phyloP scores from a whole-genome alignment of 257 asterid species.

The Paulownia fortunei region DNA sequence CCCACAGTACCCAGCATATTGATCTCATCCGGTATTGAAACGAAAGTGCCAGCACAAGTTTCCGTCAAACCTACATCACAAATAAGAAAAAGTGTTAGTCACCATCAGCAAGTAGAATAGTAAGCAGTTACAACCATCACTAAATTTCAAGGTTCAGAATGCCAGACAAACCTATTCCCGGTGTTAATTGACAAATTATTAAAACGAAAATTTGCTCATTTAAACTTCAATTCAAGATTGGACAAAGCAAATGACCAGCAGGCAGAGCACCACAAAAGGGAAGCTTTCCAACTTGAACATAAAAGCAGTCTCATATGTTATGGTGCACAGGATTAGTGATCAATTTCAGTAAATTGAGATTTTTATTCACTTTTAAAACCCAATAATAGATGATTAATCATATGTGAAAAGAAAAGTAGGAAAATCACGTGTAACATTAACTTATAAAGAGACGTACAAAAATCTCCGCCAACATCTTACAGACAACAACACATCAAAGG shows the following conservation, averaged over 20 bases:
- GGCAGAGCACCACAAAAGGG: background rate
- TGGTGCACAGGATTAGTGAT: slow-evolving; percentile 14
- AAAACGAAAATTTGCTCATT: background rate
- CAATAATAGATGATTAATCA: background rate
- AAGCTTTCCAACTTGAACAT: background rate
- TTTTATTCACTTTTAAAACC: slow-evolving; percentile 8
- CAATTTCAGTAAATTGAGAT: background rate
- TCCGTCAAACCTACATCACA: slow-evolving; percentile 81
- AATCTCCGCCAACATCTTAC: slow-evolving; percentile 20
- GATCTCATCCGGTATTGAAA: slow-evolving; percentile 73
- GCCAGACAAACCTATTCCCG: slow-evolving; percentile 6
- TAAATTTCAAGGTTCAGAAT: slow-evolving; percentile 15
- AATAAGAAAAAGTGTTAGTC: slow-evolving; percentile 17
- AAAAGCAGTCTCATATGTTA: background rate
- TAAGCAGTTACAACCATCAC: slow-evolving; percentile 16
- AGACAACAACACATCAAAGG: slow-evolving; percentile 18
- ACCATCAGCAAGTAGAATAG: slow-evolving; percentile 20
- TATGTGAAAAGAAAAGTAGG: too few relatives aligned
- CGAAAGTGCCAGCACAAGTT: slow-evolving; percentile 95
- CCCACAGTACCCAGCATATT: slow-evolving; percentile 95
- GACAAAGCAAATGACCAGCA: slow-evolving; percentile 1
- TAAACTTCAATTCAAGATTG: background rate
- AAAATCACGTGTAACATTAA: background rate
- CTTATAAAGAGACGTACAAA: background rate
- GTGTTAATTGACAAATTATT: background rate